These are phyloP conservation scores for Lepidium didymum DNA, from an alignment of 345 rosid species.

Conservation along the genomic window DNA sequence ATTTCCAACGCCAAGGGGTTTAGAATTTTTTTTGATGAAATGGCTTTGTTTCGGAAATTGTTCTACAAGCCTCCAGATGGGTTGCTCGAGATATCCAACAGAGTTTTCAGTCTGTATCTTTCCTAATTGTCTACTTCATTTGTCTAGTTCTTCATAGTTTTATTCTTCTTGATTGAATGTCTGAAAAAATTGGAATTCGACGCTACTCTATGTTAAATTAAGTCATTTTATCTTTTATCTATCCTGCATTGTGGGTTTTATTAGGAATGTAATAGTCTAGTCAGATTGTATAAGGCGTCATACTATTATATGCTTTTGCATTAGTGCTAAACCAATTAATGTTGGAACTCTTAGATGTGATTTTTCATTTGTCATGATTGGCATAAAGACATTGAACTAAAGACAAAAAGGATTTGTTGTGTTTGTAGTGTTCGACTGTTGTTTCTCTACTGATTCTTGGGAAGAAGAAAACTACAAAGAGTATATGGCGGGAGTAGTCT, in stretches of 20 bases:
- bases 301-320: neutral
- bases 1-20: neutral
- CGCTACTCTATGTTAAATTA: neutral
- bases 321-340: neutral
- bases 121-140: neutral
- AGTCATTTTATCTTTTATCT: neutral
- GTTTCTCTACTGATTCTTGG: constrained; percentile 68
- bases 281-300: neutral
- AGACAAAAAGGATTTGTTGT: neutral
- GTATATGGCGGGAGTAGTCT: constrained; percentile 57
- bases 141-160: neutral
- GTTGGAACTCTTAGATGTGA: neutral
- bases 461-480: constrained; percentile 55
- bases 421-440: constrained; percentile 73
- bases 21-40: constrained; percentile 17
- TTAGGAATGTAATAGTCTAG: neutral
- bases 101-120: constrained; percentile 58
- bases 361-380: neutral
- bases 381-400: neutral
- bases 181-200: neutral
- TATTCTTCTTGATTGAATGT: neutral
- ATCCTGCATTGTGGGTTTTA: neutral
- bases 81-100: constrained; percentile 82
- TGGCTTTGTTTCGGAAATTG: constrained; percentile 83
- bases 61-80: constrained; percentile 95